Percentiles rank a stretch among this genome's conserved stretches.
phyloP scores from a whole-genome alignment of 2,329 filamentous ascomycete species.

The Simplicillium sp. region DNA sequence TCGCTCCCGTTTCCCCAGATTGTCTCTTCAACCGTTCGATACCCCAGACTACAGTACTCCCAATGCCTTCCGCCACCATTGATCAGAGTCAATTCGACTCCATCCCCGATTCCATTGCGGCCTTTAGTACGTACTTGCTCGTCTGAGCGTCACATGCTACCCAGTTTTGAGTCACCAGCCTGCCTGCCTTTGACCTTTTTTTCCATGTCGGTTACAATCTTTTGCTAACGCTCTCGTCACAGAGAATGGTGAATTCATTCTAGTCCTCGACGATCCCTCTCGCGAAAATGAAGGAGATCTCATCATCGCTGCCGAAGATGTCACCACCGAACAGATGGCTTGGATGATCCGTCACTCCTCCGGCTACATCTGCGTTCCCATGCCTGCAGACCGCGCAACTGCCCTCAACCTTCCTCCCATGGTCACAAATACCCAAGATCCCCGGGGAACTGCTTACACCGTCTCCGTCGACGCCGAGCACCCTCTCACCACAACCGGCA shows the following conservation, averaged over 20 bases:
- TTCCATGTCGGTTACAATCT: conserved; percentile 5
- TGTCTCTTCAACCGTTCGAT: no score
- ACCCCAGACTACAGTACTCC: no score
- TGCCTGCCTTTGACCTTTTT: neutral
- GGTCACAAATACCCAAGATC: conserved; percentile 68
- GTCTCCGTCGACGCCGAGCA: conserved; percentile 75
- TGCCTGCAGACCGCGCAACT: conserved; percentile 59
- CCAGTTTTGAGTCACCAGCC: conserved; percentile 2
- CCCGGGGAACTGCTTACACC: conserved; percentile 87
- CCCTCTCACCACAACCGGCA: conserved; percentile 73
- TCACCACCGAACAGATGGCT: conserved; percentile 86
- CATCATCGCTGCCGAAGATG: conserved; percentile 79
- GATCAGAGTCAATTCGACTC: conserved; percentile 48
- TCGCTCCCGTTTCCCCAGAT: no score
- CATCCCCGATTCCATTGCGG: conserved; percentile 54
- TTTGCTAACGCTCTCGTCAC: conserved; percentile 2
- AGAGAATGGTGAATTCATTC: conserved; percentile 83
- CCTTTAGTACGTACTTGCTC: conserved; percentile 44
- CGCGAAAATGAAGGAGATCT: conserved; percentile 98
- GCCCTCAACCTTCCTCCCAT: conserved; percentile 78
- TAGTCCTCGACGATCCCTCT: conserved; percentile 84
- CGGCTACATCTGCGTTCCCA: conserved; percentile 83
- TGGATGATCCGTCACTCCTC: conserved; percentile 91
- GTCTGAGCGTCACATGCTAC: conserved; percentile 4
- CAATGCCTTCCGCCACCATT: conserved; percentile 43